Conservation (phyloP, 257 asterid species). For the Catharanthus roseus region DNA sequence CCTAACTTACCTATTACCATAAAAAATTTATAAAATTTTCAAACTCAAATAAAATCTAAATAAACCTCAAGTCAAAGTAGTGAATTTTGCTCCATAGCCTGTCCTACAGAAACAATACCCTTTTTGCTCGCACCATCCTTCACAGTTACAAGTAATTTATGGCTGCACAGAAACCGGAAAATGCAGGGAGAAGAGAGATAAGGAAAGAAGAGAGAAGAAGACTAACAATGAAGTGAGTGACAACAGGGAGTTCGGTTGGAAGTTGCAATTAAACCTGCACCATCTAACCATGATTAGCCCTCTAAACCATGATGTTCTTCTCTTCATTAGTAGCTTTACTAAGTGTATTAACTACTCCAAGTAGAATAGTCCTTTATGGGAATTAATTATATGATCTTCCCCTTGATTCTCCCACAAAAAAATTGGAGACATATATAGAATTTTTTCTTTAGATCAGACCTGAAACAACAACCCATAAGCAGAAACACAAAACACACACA, state of each 20-base stretch:
- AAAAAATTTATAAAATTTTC: no score
- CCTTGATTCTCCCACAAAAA: constrained; percentile 7
- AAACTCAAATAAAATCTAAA: no score
- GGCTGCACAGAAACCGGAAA: constrained; percentile 5
- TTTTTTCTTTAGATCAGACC: constrained; percentile 14
- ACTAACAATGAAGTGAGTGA: constrained; percentile 3
- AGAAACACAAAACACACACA: not conserved
- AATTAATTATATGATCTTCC: not conserved
- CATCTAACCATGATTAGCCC: constrained; percentile 1
- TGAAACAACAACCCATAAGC: not conserved
- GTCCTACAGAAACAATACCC: no score
- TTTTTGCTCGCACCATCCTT: not conserved
- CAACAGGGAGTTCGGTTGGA: constrained; percentile 15
- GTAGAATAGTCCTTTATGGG: constrained; percentile 9
- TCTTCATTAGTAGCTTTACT: not conserved
- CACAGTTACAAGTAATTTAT: not conserved
- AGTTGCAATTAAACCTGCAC: constrained; percentile 15
- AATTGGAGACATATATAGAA: not conserved
- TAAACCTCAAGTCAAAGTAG: no score
- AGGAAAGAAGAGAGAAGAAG: no score
- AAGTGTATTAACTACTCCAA: constrained; percentile 2
- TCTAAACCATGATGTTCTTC: not conserved
- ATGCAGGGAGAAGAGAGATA: not conserved
- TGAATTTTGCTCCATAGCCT: no score
- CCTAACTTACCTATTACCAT: no score